Evolutionary conservation across 192 early-diverging fungal species (phyloP), one percentile per base, ranked within the genome.

Genomic region (Backusella mclennaniae): DNA sequence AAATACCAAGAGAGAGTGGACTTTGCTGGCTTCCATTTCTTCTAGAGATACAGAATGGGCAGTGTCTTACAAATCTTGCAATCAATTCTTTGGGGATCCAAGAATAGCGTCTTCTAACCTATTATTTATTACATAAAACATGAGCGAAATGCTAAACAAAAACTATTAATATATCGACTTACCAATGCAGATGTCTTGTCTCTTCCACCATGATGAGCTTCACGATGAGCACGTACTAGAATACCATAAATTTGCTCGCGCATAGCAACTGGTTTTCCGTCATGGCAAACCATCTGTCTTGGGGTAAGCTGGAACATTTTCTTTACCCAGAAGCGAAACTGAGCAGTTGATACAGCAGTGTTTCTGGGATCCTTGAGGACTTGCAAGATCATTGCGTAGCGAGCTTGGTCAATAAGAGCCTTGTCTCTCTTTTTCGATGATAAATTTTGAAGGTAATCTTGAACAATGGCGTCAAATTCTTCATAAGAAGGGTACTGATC

Each of bases 171-270:
- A 17, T 76, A 69, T 31, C 21, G 44, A 53, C 67, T 67, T 74
- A 85, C 85, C 82, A 85, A 82, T 35, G 84, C 85, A 66, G 85
- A 87, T 6, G 85, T 87, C 75, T 87, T 87, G 67, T 87, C 85
- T 42, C 85, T 73, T 33, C 85, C 85, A n/a, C 84, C 85, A 77
- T 87, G 85, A 19, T 82, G 82, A 44, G 82, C 83, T 69, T 87
- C 84, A 36, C 84, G 67, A 52, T 87, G 85, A 35, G 84, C 84
- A 74, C 84, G 79, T 23, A 87, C 82, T 11, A 87, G 44, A 5
- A 87, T 84, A 9, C 83, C 85, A 73, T 87, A 87, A 3, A 87
- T 74, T 41, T 84, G 79, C 66, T 87, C 85, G 12, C 83, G 81
- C 35, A 80, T 85, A 8, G 85, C 85, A 3, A 87, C 82, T 19